A percentile compares a stretch with the other conserved stretches of the same genome.
These are phyloP conservation scores for Scutellaria barbata DNA, from an alignment of 257 asterid genomes.

Conservation along the genomic window DNA sequence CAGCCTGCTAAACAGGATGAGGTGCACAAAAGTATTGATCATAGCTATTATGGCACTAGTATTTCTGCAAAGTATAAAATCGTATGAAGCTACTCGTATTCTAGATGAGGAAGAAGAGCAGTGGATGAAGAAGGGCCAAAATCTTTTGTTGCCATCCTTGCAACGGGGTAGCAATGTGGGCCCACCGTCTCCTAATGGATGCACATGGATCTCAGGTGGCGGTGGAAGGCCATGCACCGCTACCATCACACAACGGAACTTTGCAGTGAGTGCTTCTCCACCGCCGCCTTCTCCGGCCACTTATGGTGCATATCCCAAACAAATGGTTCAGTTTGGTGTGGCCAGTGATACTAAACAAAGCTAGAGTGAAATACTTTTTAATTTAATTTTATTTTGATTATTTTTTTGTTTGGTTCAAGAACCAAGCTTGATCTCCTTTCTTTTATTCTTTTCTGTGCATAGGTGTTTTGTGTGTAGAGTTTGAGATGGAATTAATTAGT, in stretches of 20 bases:
- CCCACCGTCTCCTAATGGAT: conserved; percentile 47
- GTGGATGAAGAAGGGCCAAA: conserved; percentile 41
- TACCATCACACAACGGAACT: conserved; percentile 48
- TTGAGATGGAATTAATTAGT: neutral
- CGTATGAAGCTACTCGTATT: conserved; percentile 46
- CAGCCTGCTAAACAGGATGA: conserved; percentile 19
- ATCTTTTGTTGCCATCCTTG: conserved; percentile 44
- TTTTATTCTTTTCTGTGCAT: conserved; percentile 4
- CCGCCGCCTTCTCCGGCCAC: conserved; percentile 35
- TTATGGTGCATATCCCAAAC: conserved; percentile 36
- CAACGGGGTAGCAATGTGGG: conserved; percentile 33
- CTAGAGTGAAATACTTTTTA: neutral
- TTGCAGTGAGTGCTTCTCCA: conserved; percentile 36
- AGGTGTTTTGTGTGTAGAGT: neutral
- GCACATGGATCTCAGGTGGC: conserved; percentile 44
- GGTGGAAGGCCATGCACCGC: conserved; percentile 46
- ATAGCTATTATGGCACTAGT: conserved; percentile 27
- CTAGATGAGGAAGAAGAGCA: conserved; percentile 47
- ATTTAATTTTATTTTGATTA: neutral
- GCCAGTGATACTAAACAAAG: conserved; percentile 35
- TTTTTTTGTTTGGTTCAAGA: conserved; percentile 18
- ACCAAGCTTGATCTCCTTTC: conserved; percentile 22
- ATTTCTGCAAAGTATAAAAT: conserved; percentile 28
- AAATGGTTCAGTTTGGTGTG: conserved; percentile 45
- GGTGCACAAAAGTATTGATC: conserved; percentile 3